Percentiles rank a stretch among this genome's conserved stretches.
These are phyloP conservation scores for Fraxinus xanthoxyloides DNA, from an alignment of 305 asterid genomes.

Conservation along the genomic window DNA sequence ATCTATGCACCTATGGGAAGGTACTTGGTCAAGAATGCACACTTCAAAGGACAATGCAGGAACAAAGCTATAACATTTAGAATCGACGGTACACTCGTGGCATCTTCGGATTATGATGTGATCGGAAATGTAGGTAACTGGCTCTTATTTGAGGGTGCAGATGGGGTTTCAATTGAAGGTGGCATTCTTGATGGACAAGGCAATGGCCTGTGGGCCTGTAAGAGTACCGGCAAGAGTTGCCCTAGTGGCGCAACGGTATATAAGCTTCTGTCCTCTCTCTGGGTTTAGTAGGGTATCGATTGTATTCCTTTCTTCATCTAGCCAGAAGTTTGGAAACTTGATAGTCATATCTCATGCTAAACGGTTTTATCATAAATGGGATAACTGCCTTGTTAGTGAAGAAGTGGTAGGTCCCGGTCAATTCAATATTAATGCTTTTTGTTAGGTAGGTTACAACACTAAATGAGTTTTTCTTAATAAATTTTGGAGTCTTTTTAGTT, in stretches of 20 bases:
- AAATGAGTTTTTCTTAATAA: too few relatives aligned
- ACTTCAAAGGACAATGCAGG: conserved; percentile 40
- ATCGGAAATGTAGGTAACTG: conserved; percentile 35
- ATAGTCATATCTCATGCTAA: conserved; percentile 23
- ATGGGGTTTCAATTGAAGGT: conserved; percentile 43
- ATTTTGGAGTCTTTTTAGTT: background rate
- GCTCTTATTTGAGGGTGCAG: conserved; percentile 39
- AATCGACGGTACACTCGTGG: conserved; percentile 51
- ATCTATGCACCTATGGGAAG: conserved; percentile 46
- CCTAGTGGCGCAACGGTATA: conserved; percentile 47
- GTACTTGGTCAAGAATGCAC: conserved; percentile 31
- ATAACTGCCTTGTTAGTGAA: background rate
- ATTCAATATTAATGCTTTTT: background rate
- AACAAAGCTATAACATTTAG: conserved; percentile 29
- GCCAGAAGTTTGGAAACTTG: background rate
- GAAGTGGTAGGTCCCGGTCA: background rate
- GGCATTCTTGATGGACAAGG: conserved; percentile 65
- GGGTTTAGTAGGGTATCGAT: too few relatives aligned
- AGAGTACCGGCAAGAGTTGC: conserved; percentile 38
- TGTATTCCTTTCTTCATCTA: background rate
- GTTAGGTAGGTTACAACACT: background rate
- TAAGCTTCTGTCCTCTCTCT: too few relatives aligned
- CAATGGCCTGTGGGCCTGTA: conserved; percentile 53
- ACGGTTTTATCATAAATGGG: background rate
- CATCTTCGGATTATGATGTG: conserved; percentile 45